Evolutionary conservation across 1,139 yeast genomes (phyloP).

Genomic region (Taphrina confusa): DNA sequence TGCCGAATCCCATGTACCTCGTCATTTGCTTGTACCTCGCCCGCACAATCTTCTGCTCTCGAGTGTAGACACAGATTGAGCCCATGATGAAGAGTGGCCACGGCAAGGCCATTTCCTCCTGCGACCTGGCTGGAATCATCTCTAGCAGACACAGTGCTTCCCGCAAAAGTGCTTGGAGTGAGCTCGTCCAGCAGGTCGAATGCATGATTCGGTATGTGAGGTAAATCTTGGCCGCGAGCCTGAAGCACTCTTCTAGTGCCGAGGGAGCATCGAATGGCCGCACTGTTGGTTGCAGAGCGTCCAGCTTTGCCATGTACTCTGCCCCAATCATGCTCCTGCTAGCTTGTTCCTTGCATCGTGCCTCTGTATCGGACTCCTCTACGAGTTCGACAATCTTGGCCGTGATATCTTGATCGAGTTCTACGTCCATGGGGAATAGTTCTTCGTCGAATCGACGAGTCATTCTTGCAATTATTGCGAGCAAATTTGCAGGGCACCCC

Average conservation of each 20-base stretch:
- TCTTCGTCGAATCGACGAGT: constrained; percentile 29
- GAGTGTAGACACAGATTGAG: constrained; percentile 10
- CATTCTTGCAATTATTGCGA: constrained; percentile 25
- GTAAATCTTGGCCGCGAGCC: constrained; percentile 30
- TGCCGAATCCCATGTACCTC: constrained; percentile 31
- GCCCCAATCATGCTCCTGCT: constrained; percentile 8
- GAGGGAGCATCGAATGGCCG: constrained; percentile 10
- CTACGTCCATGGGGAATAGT: neutral
- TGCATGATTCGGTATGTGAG: constrained; percentile 28
- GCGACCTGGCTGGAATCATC: constrained; percentile 24
- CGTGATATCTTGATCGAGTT: neutral
- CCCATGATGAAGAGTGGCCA: constrained; percentile 34
- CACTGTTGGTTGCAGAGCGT: constrained; percentile 10
- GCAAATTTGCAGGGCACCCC: constrained; percentile 27
- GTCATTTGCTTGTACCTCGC: constrained; percentile 20
- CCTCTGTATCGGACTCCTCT: neutral
- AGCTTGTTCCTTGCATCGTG: neutral
- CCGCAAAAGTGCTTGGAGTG: constrained; percentile 6
- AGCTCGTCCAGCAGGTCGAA: constrained; percentile 20
- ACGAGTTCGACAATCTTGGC: constrained; percentile 9
- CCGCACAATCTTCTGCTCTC: constrained; percentile 21
- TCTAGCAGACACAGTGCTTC: constrained; percentile 12
- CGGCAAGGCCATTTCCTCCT: constrained; percentile 26
- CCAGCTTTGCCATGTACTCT: constrained; percentile 23
- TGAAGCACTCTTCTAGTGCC: constrained; percentile 22